phyloP scores from a whole-genome alignment of 495 filamentous ascomycete species.

The Hypoxylon subgilvum region DNA sequence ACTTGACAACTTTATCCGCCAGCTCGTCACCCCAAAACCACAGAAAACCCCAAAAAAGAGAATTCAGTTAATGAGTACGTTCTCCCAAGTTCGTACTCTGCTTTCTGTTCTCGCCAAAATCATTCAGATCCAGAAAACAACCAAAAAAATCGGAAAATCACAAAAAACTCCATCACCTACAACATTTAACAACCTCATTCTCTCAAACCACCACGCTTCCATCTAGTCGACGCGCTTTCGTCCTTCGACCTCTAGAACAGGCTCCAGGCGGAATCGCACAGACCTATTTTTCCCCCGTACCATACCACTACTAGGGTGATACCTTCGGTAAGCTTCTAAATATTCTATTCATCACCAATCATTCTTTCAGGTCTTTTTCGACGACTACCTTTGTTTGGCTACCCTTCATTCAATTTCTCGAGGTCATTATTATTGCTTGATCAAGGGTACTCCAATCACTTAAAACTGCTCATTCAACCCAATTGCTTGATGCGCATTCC shows the following conservation, averaged over 20 bases:
- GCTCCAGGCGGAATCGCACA: too few species aligned
- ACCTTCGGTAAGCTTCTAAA: too few species aligned
- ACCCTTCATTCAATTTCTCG: conserved; percentile 29
- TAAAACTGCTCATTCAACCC: conserved; percentile 16
- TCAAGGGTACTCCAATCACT: conserved; percentile 21
- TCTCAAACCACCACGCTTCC: conserved; percentile 12
- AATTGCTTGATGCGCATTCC: conserved; percentile 28
- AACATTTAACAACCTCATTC: conserved; percentile 20
- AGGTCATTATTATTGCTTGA: conserved; percentile 16
- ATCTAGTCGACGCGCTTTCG: too few species aligned
- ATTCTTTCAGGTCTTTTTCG: conserved; percentile 34
- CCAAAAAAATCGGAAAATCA: conserved; percentile 63
- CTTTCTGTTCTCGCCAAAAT: conserved; percentile 53
- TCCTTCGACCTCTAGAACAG: too few species aligned
- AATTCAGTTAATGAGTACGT: conserved; percentile 43
- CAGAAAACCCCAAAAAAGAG: conserved; percentile 42
- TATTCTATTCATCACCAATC: too few species aligned
- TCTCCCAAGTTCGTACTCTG: conserved; percentile 40
- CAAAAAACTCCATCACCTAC: conserved; percentile 40
- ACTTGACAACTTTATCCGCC: conserved; percentile 46
- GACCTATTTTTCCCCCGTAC: too few species aligned
- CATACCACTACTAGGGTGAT: too few species aligned
- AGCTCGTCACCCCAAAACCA: conserved; percentile 37
- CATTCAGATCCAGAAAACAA: conserved; percentile 51
- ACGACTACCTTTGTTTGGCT: conserved; percentile 24